These are phyloP conservation scores for Cercospora nicotianae DNA, from an alignment of 2,329 filamentous ascomycete species.

Conservation along the genomic window DNA sequence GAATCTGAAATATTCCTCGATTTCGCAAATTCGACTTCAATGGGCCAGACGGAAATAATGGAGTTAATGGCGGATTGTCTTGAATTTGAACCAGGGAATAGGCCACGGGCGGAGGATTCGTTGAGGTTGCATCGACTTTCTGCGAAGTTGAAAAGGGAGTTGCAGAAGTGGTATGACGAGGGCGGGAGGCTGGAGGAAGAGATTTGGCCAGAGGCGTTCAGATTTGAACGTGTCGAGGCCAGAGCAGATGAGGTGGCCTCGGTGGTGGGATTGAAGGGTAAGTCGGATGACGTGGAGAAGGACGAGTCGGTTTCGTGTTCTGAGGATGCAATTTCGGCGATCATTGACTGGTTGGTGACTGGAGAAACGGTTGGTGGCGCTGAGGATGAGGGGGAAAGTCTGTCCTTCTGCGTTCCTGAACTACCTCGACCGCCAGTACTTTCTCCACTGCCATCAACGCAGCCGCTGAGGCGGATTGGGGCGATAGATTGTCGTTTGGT, in stretches of 20 bases:
- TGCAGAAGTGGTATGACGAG: conserved; percentile 1
- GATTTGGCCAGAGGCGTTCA: conserved; percentile 3
- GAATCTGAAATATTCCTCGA: background rate
- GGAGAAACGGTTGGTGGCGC: background rate
- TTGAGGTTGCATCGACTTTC: conserved; percentile 1
- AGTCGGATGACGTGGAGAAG: background rate
- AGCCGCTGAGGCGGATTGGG: background rate
- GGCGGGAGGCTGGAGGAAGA: background rate
- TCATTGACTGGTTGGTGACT: background rate
- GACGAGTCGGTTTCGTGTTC: background rate
- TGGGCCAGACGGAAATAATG: conserved; percentile 3
- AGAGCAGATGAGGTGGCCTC: background rate
- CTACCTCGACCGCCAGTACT: background rate
- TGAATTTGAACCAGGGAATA: background rate
- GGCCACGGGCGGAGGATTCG: background rate
- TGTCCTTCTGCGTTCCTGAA: background rate
- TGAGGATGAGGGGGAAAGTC: background rate
- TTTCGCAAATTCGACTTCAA: background rate
- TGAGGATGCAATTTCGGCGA: background rate
- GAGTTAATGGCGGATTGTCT: background rate
- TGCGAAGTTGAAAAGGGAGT: background rate
- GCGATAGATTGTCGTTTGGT: background rate
- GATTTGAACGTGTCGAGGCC: background rate
- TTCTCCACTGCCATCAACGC: background rate
- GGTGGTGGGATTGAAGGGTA: background rate